A percentile compares a stretch with the other conserved stretches of the same genome.
Conservation (phyloP, 352 stramenopile species). For the Phytophthora agathidicida region DNA sequence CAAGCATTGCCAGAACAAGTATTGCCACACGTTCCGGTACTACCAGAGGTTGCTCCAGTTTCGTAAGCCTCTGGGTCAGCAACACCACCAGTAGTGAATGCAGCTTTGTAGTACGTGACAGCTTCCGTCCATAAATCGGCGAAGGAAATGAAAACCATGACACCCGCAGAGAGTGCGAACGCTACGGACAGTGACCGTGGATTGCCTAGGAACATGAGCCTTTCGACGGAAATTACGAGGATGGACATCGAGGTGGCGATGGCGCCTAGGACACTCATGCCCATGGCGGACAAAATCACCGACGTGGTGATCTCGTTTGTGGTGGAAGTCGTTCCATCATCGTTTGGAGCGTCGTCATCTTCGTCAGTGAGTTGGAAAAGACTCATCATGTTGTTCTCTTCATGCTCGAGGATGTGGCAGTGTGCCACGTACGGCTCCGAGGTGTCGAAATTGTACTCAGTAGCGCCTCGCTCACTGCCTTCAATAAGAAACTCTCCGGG, state of each 20-base stretch:
- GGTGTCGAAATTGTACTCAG: slow-evolving; percentile 76
- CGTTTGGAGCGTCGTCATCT: slow-evolving; percentile 54
- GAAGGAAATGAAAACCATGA: slow-evolving; percentile 84
- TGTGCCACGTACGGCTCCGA: slow-evolving; percentile 76
- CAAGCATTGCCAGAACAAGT: slow-evolving; percentile 65
- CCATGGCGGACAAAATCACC: slow-evolving; percentile 68
- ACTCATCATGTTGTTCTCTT: slow-evolving; percentile 80
- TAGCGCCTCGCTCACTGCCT: slow-evolving; percentile 47
- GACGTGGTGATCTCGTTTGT: slow-evolving; percentile 47
- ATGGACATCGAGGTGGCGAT: slow-evolving; percentile 75
- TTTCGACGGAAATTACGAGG: slow-evolving; percentile 68
- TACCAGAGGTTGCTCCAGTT: slow-evolving; percentile 41
- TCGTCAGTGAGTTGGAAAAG: slow-evolving; percentile 64
- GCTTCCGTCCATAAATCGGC: slow-evolving; percentile 67
- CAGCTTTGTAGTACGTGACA: slow-evolving; percentile 59
- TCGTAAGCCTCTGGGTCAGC: slow-evolving; percentile 75
- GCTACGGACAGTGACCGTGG: slow-evolving; percentile 61
- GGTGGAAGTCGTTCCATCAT: slow-evolving; percentile 41
- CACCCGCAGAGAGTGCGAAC: slow-evolving; percentile 75
- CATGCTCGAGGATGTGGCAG: slow-evolving; percentile 81
- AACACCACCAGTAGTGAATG: slow-evolving; percentile 58
- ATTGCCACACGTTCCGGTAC: slow-evolving; percentile 58
- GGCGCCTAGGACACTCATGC: slow-evolving; percentile 74
- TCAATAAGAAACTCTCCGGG: slow-evolving; percentile 70
- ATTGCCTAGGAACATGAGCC: slow-evolving; percentile 70